Evolutionary conservation across 2,329 filamentous ascomycete species (phyloP), one percentile per base, ranked within the genome.

Genomic region (Scopulariopsis brevicaulis): DNA sequence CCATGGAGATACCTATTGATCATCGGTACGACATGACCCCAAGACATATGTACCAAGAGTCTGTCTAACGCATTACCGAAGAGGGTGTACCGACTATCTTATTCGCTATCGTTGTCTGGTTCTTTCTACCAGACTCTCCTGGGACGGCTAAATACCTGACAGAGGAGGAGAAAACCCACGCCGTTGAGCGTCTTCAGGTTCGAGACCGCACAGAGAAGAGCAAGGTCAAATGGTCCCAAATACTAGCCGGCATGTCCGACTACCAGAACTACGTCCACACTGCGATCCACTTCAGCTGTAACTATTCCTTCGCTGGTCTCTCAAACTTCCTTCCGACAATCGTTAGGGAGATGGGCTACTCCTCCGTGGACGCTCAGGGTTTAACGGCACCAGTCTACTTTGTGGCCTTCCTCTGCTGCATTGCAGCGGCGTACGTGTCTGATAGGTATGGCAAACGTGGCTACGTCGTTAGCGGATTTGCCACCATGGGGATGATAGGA

Each of bases 1-100:
- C 81, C 77, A 59, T 90, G 87, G 87, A 77, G 83, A 60, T 66
- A 86, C 12, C 66, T 88, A 61, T 84, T 86, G 67, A 70, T 87
- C 6, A 79, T 87, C 6, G 85, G 62, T 61, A 50, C 20, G 55
- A 34, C 12, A 43, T 24, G 11, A 22, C 50, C 3, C 18, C n/a
- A n/a, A n/a, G n/a, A n/a, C n/a, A n/a, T n/a, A n/a, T n/a, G n/a
- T n/a, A n/a, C n/a, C n/a, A n/a, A n/a, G n/a, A n/a, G n/a, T n/a
- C n/a, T n/a, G n/a, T 12, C 12, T 40, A 10, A 40, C 37, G 4
- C 5, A 18, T 14, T 6, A 18, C 12, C 18, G 1, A 37, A 63
- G 66, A 69, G 57, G 69, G 68, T 1, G 59, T 63, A 4, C 66
- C 68, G 2, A 69, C 67, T 5, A 59, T 70, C 12, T 18, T 66